Percentiles rank a stretch among this genome's conserved stretches.
phyloP scores from a whole-genome alignment of 257 asterid species.

The Leptodermis oblonga region DNA sequence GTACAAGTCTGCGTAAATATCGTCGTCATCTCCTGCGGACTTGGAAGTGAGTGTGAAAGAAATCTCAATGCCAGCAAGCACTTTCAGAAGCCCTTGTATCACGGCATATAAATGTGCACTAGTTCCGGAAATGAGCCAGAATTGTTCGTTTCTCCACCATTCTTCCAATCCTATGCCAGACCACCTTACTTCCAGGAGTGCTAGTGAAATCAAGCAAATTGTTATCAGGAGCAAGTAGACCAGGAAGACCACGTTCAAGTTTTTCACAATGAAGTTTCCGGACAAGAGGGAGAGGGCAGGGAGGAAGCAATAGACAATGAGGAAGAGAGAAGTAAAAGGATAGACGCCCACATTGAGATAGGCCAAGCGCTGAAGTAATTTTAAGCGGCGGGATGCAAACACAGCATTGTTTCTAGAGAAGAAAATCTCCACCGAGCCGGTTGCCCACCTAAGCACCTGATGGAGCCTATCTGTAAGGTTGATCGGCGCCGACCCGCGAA shows the following conservation, averaged over 20 bases:
- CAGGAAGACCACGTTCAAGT: neutral
- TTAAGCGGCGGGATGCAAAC: neutral
- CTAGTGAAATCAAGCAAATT: neutral
- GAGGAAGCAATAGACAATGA: neutral
- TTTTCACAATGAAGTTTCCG: neutral
- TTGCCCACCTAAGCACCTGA: constrained; percentile 38
- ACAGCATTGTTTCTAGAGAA: constrained; percentile 7
- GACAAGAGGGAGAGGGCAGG: neutral
- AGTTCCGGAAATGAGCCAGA: constrained; percentile 1
- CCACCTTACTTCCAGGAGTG: neutral
- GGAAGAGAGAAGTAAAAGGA: neutral
- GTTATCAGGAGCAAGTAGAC: neutral
- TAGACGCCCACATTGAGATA: neutral
- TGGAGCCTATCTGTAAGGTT: constrained; percentile 36
- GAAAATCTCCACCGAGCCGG: constrained; percentile 36
- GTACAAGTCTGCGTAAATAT: neutral
- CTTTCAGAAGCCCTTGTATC: neutral
- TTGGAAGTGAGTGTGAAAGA: constrained; percentile 1
- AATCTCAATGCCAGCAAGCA: neutral
- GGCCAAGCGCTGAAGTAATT: neutral
- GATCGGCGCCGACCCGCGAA: constrained; percentile 34
- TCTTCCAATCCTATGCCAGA: neutral
- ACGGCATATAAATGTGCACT: neutral
- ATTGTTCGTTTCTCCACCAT: constrained; percentile 3
- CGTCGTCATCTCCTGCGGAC: neutral